Evolutionary conservation across 768 basidiomycete genomes (phyloP), one percentile per base, ranked within the genome.

Genomic region (Lentinula guzmanii): DNA sequence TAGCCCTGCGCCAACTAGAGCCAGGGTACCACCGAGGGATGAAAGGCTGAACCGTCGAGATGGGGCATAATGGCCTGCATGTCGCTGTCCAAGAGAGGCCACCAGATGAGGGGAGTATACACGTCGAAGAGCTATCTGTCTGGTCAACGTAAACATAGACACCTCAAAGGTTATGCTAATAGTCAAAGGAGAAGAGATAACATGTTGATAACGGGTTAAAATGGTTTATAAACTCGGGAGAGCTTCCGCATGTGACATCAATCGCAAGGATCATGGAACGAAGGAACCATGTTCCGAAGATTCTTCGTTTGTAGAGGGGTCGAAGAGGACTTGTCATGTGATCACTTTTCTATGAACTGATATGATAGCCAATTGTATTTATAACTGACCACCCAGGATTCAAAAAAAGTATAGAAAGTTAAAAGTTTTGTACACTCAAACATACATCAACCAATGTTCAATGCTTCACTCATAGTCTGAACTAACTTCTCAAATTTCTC

Each of bases 401-500:
- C 28, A 28, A 28, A 28, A 28, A 28, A 28, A 28, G 28, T 28
- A 28, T n/a, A n/a, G n/a, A n/a, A n/a, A n/a, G n/a, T n/a, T n/a
- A n/a, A n/a, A n/a, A n/a, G n/a, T n/a, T 46, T n/a, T 46, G 16
- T 46, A 7, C 7, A 50, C 16, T 5, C 52, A 5, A 18, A 10
- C 4, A 16, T 24, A 35, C 13, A 53, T 55, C 37, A 55, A 55
- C 18, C 55, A 41, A 48, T 69, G 0, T 61, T 65, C 62, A 76
- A 82, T 39, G 70, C 72, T 53, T 75, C 73, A 15, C 53, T 64
- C 66, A 83, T 75, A 18, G 63, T 70, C 2, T 58, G 57, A 0
- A 85, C 79, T 21, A 89, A 45, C 6, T 72, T 72, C 2, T 68
- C 68, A 11, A 85, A 75, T 4, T 72, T 71, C 8, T 72, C 72